Evolutionary conservation across 164 flowering plant species (phyloP), one percentile per base, ranked within the genome.

Genomic region (Echeveria elegans): DNA sequence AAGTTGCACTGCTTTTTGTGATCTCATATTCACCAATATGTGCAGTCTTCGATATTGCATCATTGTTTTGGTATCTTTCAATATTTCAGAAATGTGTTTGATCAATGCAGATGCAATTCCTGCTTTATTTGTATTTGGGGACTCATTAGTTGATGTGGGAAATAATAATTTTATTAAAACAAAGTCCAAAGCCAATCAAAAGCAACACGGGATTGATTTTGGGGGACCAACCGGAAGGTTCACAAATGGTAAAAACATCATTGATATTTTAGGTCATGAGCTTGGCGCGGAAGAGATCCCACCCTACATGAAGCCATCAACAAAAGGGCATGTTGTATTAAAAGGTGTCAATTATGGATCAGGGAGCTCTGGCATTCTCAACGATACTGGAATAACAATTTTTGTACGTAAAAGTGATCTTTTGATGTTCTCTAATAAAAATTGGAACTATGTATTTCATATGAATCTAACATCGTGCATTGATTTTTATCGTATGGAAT

Each of bases 221-320:
- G 82, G 85, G 18, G 21, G 7, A 12, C 90, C 94, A 10, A 88
- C 88, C 0, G 92, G 90, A 6, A 69, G 96, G 30, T 89, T 59
- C 80, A 87, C 92, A 26, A 89, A 89, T 77, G 96, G 90, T 58
- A 79, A 88, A 81, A 89, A 92, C 1, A 79, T 87, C 2, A 78
- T 71, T 16, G 92, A 89, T 69, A 79, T 89, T 28, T 29, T 36
- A 85, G 87, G 84, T 53, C 83, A 83, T 63, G 80, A 79, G 66
- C 4, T 82, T 37, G 89, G 85, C 36, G 31, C 78, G 34, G 26
- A 52, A 32, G 60, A n/a, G 8, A 72, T 78, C n/a, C 34, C 87
- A 38, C 82, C 90, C 41, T 85, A 83, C 76, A 67, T 85, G 71
- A 86, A 82, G 21, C 87, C 89, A n/a, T 66, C 82, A 0, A 80